Evolutionary conservation across 371 early-diverging fungal genomes (phyloP).

Genomic region (Mortierella sp.): DNA sequence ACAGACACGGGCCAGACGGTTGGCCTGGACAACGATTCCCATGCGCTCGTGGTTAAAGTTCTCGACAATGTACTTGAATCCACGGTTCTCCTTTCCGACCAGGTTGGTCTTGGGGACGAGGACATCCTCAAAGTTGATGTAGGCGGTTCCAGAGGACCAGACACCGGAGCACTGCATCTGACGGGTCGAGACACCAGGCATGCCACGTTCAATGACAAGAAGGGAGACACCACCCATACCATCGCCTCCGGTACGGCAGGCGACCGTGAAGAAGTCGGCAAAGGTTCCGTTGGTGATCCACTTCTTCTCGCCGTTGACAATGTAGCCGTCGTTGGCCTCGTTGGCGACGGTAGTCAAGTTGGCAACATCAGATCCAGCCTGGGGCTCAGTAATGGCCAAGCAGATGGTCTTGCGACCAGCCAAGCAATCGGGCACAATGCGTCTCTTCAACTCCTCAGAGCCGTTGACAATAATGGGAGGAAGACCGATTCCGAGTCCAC

Average conservation of each 20-base stretch:
- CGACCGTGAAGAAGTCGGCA: slow-evolving; percentile 80
- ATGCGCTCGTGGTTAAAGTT: slow-evolving; percentile 87
- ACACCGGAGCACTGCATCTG: slow-evolving; percentile 86
- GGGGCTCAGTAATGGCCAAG: slow-evolving; percentile 79
- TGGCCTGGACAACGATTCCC: slow-evolving; percentile 90
- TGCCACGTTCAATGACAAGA: slow-evolving; percentile 81
- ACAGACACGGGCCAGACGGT: slow-evolving; percentile 88
- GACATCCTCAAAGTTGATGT: slow-evolving; percentile 88
- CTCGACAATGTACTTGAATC: slow-evolving; percentile 85
- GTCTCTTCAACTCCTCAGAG: slow-evolving; percentile 74
- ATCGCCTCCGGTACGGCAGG: slow-evolving; percentile 81
- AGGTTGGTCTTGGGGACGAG: slow-evolving; percentile 86
- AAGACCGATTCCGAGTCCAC: slow-evolving; percentile 79
- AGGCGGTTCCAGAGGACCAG: slow-evolving; percentile 86
- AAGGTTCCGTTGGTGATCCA: slow-evolving; percentile 91
- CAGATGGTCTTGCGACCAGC: slow-evolving; percentile 85
- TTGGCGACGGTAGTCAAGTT: slow-evolving; percentile 80
- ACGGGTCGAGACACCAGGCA: slow-evolving; percentile 87
- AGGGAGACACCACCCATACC: slow-evolving; percentile 91
- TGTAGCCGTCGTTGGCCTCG: slow-evolving; percentile 81
- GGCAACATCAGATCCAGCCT: slow-evolving; percentile 87
- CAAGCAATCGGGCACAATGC: slow-evolving; percentile 79
- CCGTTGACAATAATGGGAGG: slow-evolving; percentile 89
- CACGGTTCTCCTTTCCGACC: slow-evolving; percentile 89
- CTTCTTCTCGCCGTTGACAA: slow-evolving; percentile 92